Conservation (phyloP, 208 protist genomes). For the Crithidia expoeki region DNA sequence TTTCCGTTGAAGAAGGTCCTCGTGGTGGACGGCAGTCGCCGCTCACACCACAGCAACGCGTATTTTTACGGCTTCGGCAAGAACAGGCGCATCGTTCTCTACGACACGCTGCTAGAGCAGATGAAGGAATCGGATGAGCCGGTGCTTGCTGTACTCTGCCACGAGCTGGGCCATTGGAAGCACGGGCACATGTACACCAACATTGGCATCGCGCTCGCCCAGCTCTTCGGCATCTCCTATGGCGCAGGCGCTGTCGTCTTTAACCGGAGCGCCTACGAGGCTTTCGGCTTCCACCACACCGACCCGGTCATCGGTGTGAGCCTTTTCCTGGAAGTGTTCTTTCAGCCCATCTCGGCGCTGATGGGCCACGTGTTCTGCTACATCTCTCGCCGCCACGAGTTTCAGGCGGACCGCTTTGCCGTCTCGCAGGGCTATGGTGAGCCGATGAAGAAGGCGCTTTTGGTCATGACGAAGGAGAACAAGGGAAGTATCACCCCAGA, state of each 20-base stretch:
- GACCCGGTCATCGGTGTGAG: constrained; percentile 71
- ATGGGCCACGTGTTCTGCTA: constrained; percentile 45
- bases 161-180: constrained; percentile 93
- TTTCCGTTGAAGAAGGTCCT: constrained; percentile 83
- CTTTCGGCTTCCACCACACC: constrained; percentile 67
- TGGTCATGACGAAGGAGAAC: constrained; percentile 71
- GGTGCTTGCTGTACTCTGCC: constrained; percentile 77
- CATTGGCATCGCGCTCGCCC: constrained; percentile 36
- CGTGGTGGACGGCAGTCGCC: constrained; percentile 76
- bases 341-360: constrained; percentile 43
- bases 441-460: constrained; percentile 45
- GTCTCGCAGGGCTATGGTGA: constrained; percentile 51
- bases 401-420: constrained; percentile 77
- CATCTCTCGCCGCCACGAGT: constrained; percentile 58
- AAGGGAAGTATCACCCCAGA: constrained; percentile 65
- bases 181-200: constrained; percentile 56
- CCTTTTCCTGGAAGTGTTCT: constrained; percentile 55
- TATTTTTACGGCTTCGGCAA: constrained; percentile 89
- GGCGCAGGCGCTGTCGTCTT: constrained; percentile 70
- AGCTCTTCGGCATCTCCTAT: constrained; percentile 63
- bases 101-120: constrained; percentile 87
- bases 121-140: constrained; percentile 60
- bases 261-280: constrained; percentile 54
- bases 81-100: constrained; percentile 91
- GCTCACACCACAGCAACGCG: constrained; percentile 87